These are phyloP conservation scores for Trichophyton simii DNA, from an alignment of 2,329 filamentous ascomycete genomes.

Conservation along the genomic window DNA sequence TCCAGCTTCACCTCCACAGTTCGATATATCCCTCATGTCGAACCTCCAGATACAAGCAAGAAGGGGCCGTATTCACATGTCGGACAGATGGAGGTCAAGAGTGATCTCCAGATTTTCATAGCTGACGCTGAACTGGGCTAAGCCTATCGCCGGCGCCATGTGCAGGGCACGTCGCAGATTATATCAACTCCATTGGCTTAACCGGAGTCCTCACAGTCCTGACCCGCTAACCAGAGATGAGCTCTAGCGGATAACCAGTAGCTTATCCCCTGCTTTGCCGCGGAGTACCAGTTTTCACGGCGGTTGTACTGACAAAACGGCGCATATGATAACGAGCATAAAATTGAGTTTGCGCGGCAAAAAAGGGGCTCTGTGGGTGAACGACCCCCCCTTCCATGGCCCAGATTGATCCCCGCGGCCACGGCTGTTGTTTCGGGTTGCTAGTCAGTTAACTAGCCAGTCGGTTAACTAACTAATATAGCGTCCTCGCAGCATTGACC, in stretches of 20 bases:
- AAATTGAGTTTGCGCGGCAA: slow-evolving; percentile 1
- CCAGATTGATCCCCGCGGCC: neutral
- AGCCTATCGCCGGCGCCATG: neutral
- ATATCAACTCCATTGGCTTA: neutral
- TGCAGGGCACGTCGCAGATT: neutral
- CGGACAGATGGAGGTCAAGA: neutral
- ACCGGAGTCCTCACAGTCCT: neutral
- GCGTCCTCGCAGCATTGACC: no score
- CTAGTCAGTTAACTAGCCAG: neutral
- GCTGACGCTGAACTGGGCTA: neutral
- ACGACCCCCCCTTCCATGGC: neutral
- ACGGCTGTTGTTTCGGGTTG: neutral
- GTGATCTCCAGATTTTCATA: neutral
- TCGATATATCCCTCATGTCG: neutral
- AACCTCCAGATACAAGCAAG: neutral
- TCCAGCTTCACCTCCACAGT: neutral
- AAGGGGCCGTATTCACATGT: neutral
- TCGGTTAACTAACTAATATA: no score
- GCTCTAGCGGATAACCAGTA: neutral
- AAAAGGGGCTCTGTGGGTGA: neutral
- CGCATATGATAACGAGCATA: neutral
- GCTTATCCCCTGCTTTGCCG: neutral
- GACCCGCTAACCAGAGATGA: neutral
- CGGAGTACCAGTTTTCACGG: neutral
- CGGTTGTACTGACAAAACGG: neutral